These are phyloP conservation scores for Oenanthe javanica DNA, from an alignment of 140 eudicot genomes.

Conservation along the genomic window DNA sequence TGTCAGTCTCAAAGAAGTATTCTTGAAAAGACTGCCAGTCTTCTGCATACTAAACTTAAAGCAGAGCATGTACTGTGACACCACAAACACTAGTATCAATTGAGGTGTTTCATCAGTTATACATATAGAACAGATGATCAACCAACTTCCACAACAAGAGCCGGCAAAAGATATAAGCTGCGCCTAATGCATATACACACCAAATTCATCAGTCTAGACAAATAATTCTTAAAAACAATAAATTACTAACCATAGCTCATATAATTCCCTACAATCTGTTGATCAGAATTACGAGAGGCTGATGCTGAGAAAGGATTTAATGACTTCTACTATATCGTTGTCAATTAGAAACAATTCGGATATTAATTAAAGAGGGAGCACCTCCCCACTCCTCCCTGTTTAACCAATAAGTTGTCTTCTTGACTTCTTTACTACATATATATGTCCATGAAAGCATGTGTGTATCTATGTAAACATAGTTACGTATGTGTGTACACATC, in stretches of 20 bases:
- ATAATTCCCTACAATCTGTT: constrained; percentile 11
- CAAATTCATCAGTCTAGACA: background rate
- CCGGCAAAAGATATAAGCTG: constrained; percentile 19
- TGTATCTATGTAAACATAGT: background rate
- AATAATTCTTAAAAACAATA: background rate
- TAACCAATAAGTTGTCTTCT: background rate
- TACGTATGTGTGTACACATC: background rate
- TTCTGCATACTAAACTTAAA: constrained; percentile 66
- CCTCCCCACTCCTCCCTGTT: too few relatives aligned
- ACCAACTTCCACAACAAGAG: constrained; percentile 24
- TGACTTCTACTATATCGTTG: background rate
- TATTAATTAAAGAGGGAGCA: too few relatives aligned
- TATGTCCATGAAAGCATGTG: background rate
- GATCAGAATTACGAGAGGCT: background rate
- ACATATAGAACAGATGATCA: constrained; percentile 4
- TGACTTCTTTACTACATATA: too few relatives aligned
- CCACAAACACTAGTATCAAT: constrained; percentile 21
- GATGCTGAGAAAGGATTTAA: background rate
- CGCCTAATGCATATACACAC: constrained; percentile 19
- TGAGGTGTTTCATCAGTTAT: constrained; percentile 23
- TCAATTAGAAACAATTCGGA: background rate
- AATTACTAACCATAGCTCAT: background rate
- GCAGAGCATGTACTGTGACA: constrained; percentile 15
- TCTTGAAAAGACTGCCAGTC: constrained; percentile 63
- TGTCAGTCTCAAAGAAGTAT: constrained; percentile 56